Evolutionary conservation across 495 filamentous ascomycete species (phyloP), one percentile per base, ranked within the genome.

Genomic region (Chaetomium fimeti): DNA sequence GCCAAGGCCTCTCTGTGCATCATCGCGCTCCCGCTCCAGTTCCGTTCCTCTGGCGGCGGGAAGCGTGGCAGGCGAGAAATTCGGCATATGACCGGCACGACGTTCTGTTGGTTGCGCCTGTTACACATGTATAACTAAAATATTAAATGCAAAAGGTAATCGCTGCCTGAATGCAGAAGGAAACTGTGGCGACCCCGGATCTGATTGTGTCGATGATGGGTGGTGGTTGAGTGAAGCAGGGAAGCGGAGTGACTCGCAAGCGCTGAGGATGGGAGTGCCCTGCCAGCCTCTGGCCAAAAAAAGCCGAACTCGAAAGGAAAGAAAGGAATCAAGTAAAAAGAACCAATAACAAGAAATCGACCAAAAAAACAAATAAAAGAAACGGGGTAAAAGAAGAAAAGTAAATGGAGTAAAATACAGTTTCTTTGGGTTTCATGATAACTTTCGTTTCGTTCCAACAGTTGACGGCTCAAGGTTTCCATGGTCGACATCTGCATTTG

Each of bases 1-100:
- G 29, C 59, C 59, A 52, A 38, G 12, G n/a, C 22, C 25, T n/a
- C n/a, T 18, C 45, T 52, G 36, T 61, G 60, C 49, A 53, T 61
- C 29, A 43, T 57, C 32, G 5, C 24, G 57, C 36, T 43, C 32
- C 32, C 29, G 20, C 43, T 47, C 7, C 24, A 27, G 32, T 27
- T 20, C 32, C 29, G 20, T n/a, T 47, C 7, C n/a, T 51, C 38
- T 48, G 28, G 27, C 28, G 40, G 58, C n/a, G 32, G 11, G 45
- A 40, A 36, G 28, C 29, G 58, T 61, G 58, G 29, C 58, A 1
- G 47, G 6, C 29, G 47, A 32, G 8, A 43, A 25, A 40, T 20
- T 36, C 45, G 29, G 42, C 22, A 61, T 12, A 25, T 15, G 58
- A 1, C 32, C 6, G 32, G 8, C 7, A 36, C n/a, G 29, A 11